Evolutionary conservation across 2,329 filamentous ascomycete species (phyloP).

Genomic region (Sclerotinia sclerotiorum): DNA sequence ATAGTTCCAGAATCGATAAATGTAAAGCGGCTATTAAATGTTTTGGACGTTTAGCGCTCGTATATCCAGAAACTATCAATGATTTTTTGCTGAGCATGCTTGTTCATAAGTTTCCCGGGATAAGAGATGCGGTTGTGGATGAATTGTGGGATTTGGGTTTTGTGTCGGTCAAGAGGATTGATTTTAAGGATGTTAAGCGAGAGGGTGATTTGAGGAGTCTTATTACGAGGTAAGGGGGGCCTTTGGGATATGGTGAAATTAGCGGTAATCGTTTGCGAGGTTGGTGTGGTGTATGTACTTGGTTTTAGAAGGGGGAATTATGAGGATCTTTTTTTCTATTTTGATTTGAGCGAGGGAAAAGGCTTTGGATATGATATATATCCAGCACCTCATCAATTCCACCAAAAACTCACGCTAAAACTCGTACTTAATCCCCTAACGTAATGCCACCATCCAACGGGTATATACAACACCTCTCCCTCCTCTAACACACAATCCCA

Average conservation of each 20-base stretch:
- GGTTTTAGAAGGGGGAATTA: too few species aligned
- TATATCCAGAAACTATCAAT: not conserved
- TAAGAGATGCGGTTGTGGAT: not conserved
- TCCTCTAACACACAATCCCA: conserved; percentile 76
- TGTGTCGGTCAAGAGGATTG: not conserved
- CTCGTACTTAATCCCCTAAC: conserved; percentile 81
- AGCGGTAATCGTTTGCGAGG: too few species aligned
- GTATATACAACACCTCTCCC: conserved; percentile 86
- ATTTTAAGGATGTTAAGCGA: not conserved
- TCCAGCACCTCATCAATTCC: conserved; percentile 51
- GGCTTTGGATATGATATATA: too few species aligned
- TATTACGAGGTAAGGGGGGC: not conserved
- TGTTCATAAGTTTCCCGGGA: not conserved
- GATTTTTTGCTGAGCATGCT: not conserved
- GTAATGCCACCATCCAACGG: conserved; percentile 98
- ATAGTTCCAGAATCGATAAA: not conserved
- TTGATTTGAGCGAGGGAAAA: too few species aligned
- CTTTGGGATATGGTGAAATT: too few species aligned
- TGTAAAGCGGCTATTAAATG: conserved; percentile 8
- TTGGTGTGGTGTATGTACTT: too few species aligned
- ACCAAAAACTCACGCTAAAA: conserved; percentile 98
- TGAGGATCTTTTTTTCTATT: too few species aligned
- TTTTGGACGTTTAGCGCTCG: not conserved
- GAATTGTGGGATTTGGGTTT: conserved; percentile 3
- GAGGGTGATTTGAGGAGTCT: not conserved